Conservation (phyloP, 768 basidiomycete species). For the Termitomyces sp. region DNA sequence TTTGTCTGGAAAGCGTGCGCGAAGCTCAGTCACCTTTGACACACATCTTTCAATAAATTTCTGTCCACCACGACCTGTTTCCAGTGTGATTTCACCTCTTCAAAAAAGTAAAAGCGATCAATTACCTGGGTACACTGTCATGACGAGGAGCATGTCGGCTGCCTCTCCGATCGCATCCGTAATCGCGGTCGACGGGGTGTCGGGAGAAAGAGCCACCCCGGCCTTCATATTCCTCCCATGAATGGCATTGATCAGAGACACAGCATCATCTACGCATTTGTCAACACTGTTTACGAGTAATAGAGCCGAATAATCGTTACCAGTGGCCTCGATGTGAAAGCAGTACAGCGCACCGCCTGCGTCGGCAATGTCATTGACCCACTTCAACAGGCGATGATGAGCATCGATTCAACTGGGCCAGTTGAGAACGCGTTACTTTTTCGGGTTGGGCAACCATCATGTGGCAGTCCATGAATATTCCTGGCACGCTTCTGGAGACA, state of each 20-base stretch:
- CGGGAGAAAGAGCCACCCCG: slow-evolving; percentile 95
- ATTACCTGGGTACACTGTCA: slow-evolving; percentile 93
- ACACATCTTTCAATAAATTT: slow-evolving; percentile 93
- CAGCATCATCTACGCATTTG: slow-evolving; percentile 47
- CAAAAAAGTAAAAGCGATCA: not conserved
- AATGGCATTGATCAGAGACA: slow-evolving; percentile 76
- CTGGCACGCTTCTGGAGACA: slow-evolving; percentile 82
- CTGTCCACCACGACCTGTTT: slow-evolving; percentile 83
- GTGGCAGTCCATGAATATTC: slow-evolving; percentile 99
- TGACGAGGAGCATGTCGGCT: slow-evolving; percentile 94
- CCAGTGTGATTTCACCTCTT: not conserved
- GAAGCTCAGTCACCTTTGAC: slow-evolving; percentile 87
- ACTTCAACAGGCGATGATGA: slow-evolving; percentile 41
- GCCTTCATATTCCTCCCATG: slow-evolving; percentile 85
- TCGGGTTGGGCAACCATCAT: slow-evolving; percentile 99
- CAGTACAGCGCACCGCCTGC: slow-evolving; percentile 95
- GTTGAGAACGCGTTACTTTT: slow-evolving; percentile 43
- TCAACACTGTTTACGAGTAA: not conserved
- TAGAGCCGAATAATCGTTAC: slow-evolving; percentile 37
- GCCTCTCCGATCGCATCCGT: slow-evolving; percentile 77
- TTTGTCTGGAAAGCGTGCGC: slow-evolving; percentile 84
- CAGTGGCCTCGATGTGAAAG: slow-evolving; percentile 93
- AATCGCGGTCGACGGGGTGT: slow-evolving; percentile 85
- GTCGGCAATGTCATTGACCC: slow-evolving; percentile 94
- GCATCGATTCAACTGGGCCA: not conserved